phyloP scores from a whole-genome alignment of 768 basidiomycete genomes.

The Kwoniella sp. region DNA sequence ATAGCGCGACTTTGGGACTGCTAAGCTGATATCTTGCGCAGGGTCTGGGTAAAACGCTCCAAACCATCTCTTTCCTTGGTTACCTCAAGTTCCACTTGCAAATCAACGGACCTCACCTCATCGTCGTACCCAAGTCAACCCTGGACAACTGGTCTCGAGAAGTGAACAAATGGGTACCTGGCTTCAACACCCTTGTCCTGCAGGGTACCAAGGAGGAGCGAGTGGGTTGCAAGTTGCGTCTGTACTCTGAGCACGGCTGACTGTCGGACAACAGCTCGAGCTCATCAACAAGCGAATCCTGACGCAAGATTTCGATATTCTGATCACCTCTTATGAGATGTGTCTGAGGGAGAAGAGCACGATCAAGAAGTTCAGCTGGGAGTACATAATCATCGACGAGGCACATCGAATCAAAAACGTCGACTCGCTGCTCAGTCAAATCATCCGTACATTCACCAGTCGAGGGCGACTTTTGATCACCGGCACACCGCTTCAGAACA shows the following conservation, averaged over 20 bases:
- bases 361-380: conserved; percentile 90
- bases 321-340: conserved; percentile 95
- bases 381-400: conserved; percentile 97
- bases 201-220: conserved; percentile 89
- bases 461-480: conserved; percentile 90
- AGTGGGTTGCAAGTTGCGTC: conserved; percentile 44
- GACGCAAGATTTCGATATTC: conserved; percentile 83
- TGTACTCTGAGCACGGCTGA: not conserved
- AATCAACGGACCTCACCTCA: conserved; percentile 77
- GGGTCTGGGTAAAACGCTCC: conserved; percentile 97
- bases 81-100: conserved; percentile 82
- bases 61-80: conserved; percentile 94
- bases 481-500: conserved; percentile 95
- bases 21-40: conserved; percentile 50
- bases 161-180: conserved; percentile 84
- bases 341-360: conserved; percentile 91
- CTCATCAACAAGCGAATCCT: conserved; percentile 74
- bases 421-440: conserved; percentile 89
- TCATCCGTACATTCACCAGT: conserved; percentile 83
- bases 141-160: conserved; percentile 96
- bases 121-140: conserved; percentile 98
- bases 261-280: conserved; percentile 57
- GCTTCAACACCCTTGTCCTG: conserved; percentile 73
- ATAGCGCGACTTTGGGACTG: not conserved
- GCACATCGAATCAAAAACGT: conserved; percentile 99